phyloP scores from a whole-genome alignment of 2,329 filamentous ascomycete genomes.

The Xylariales sp. region DNA sequence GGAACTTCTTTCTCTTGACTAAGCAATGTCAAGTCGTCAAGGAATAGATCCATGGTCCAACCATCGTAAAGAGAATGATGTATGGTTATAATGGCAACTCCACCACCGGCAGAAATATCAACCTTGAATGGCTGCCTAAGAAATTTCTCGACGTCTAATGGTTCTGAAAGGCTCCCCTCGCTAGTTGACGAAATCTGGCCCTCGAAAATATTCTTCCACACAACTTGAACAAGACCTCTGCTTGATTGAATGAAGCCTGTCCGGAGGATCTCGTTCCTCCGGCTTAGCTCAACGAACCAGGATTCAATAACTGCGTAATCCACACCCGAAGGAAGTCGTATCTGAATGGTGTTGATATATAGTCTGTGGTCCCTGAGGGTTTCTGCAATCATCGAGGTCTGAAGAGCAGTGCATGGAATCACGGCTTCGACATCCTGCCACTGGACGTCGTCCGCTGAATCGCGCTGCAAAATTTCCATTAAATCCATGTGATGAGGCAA shows the following conservation, averaged over 20 bases:
- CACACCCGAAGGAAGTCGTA: slow-evolving; percentile 45
- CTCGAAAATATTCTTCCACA: slow-evolving; percentile 51
- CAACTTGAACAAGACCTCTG: slow-evolving; percentile 54
- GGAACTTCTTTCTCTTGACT: slow-evolving; percentile 26
- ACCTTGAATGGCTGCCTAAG: slow-evolving; percentile 56
- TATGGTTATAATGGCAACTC: slow-evolving; percentile 48
- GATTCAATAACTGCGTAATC: slow-evolving; percentile 33
- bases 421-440: slow-evolving; percentile 33
- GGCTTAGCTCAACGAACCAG: slow-evolving; percentile 46
- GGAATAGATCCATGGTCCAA: slow-evolving; percentile 79
- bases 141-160: slow-evolving; percentile 31
- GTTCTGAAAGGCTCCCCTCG: slow-evolving; percentile 33
- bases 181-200: slow-evolving; percentile 37
- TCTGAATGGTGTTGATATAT: slow-evolving; percentile 76
- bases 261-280: slow-evolving; percentile 63
- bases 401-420: slow-evolving; percentile 67
- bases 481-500: not conserved
- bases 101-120: slow-evolving; percentile 38
- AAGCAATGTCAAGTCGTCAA: slow-evolving; percentile 59
- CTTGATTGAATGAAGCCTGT: slow-evolving; percentile 64
- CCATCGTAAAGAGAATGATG: slow-evolving; percentile 89
- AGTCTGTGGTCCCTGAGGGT: slow-evolving; percentile 53
- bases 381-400: slow-evolving; percentile 77
- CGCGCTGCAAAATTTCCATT: not conserved
- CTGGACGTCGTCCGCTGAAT: slow-evolving; percentile 10